Conservation (phyloP, 371 early-diverging fungal species). For the Mucor piriformis region DNA sequence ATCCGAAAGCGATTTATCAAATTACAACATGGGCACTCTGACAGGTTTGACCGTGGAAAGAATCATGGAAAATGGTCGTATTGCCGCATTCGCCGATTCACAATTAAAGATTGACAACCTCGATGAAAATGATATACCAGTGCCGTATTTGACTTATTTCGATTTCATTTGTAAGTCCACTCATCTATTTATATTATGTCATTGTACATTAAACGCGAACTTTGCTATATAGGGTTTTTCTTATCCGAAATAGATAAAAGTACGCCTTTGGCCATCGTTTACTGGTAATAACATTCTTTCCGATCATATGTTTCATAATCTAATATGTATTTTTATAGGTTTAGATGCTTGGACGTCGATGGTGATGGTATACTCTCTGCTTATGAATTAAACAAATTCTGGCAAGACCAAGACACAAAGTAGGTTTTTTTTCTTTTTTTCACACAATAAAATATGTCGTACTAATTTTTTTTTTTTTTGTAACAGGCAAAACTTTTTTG, state of each 20-base stretch:
- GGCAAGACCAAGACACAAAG: conserved; percentile 73
- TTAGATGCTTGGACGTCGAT: conserved; percentile 88
- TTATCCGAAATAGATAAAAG: conserved; percentile 87
- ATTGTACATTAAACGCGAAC: not conserved
- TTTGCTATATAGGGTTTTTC: conserved; percentile 71
- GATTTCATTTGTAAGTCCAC: conserved; percentile 58
- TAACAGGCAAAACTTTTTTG: conserved; percentile 32
- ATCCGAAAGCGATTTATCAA: conserved; percentile 60
- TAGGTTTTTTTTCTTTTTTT: not conserved
- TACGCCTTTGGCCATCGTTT: conserved; percentile 77
- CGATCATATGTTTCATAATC: not conserved
- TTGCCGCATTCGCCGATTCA: conserved; percentile 29
- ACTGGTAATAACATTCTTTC: conserved; percentile 63
- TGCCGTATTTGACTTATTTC: conserved; percentile 39
- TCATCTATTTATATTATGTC: not conserved
- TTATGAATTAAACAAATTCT: conserved; percentile 85
- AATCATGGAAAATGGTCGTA: conserved; percentile 53
- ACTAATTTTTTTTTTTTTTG: conserved; percentile 1
- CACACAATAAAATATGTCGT: not conserved
- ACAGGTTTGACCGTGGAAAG: conserved; percentile 63
- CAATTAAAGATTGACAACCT: not conserved
- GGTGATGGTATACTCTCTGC: conserved; percentile 83
- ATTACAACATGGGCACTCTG: conserved; percentile 67
- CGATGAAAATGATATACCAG: conserved; percentile 8
- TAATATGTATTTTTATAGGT: conserved; percentile 36